A percentile compares a stretch with the other conserved stretches of the same genome.
These are phyloP conservation scores for Phaeosphaeriaceae sp. DNA, from an alignment of 2,329 filamentous ascomycete species.

Conservation along the genomic window DNA sequence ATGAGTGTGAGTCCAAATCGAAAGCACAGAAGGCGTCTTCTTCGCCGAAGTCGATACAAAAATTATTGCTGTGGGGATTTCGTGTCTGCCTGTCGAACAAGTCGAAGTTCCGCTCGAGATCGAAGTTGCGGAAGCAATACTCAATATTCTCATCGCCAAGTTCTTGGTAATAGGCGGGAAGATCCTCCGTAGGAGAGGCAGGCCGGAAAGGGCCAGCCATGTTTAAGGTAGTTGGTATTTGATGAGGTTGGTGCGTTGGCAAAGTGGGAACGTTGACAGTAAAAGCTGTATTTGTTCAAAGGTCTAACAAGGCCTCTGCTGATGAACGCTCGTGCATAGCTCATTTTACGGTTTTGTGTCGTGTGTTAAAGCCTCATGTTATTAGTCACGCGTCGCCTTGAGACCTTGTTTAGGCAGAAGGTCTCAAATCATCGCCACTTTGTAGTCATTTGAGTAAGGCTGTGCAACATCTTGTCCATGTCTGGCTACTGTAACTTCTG, in stretches of 20 bases:
- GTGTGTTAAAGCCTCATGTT: conserved; percentile 22
- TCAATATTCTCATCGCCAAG: conserved; percentile 41
- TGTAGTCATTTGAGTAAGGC: conserved; percentile 2
- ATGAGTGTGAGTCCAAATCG: conserved; percentile 55
- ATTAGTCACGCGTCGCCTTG: conserved; percentile 33
- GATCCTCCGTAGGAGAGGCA: conserved; percentile 31
- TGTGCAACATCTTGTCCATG: conserved; percentile 3
- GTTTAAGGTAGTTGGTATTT: background rate
- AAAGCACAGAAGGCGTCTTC: conserved; percentile 62
- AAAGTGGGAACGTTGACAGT: background rate
- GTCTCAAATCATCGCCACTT: conserved; percentile 24
- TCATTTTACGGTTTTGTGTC: conserved; percentile 19
- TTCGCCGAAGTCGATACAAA: conserved; percentile 69
- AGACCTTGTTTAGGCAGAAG: conserved; percentile 23
- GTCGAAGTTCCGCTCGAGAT: conserved; percentile 56
- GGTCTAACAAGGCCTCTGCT: conserved; percentile 16
- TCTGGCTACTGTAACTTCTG: too few relatives aligned
- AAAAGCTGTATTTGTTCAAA: background rate
- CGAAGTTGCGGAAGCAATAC: conserved; percentile 61
- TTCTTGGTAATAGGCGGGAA: conserved; percentile 46
- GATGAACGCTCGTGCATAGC: conserved; percentile 38
- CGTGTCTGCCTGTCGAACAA: conserved; percentile 52
- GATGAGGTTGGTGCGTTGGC: conserved; percentile 3
- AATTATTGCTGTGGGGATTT: conserved; percentile 59
- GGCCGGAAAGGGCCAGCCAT: conserved; percentile 41